A percentile compares a stretch with the other conserved stretches of the same genome.
Evolutionary conservation across 2,329 filamentous ascomycete genomes (phyloP).

Genomic region (Sporothrix brunneoviolacea): DNA sequence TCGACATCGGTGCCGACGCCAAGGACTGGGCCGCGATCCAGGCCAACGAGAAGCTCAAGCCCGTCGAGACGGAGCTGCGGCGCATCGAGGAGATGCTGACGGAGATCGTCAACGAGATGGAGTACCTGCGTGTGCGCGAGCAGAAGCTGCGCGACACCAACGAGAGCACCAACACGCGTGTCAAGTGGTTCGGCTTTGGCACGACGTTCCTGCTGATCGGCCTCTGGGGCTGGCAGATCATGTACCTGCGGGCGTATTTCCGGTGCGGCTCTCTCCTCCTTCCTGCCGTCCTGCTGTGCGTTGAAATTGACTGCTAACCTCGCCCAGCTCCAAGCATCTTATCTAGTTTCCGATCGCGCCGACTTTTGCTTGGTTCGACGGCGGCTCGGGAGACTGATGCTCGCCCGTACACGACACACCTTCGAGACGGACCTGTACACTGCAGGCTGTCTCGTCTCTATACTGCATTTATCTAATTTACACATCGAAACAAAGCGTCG

Average conservation of each 20-base stretch:
- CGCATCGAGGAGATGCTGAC: conserved; percentile 84
- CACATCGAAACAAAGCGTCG: neutral
- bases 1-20: conserved; percentile 93
- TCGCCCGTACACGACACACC: no score
- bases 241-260: conserved; percentile 97
- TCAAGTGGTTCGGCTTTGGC: conserved; percentile 96
- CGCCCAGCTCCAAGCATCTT: conserved; percentile 59
- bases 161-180: conserved; percentile 97
- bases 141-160: conserved; percentile 97
- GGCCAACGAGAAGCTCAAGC: conserved; percentile 94
- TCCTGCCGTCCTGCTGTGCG: neutral
- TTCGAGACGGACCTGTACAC: no score
- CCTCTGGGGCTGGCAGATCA: conserved; percentile 92
- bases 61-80: conserved; percentile 88
- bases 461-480: neutral
- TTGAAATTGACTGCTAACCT: neutral
- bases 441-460: neutral
- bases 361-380: no score
- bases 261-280: conserved; percentile 41
- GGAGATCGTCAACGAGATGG: conserved; percentile 91
- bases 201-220: conserved; percentile 88
- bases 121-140: conserved; percentile 83
- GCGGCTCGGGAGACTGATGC: no score
- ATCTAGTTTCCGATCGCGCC: conserved; percentile 37
- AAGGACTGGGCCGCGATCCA: conserved; percentile 98